Evolutionary conservation across 148 eudicot species (phyloP), one percentile per base, ranked within the genome.

Genomic region (Fagopyrum tataricum): DNA sequence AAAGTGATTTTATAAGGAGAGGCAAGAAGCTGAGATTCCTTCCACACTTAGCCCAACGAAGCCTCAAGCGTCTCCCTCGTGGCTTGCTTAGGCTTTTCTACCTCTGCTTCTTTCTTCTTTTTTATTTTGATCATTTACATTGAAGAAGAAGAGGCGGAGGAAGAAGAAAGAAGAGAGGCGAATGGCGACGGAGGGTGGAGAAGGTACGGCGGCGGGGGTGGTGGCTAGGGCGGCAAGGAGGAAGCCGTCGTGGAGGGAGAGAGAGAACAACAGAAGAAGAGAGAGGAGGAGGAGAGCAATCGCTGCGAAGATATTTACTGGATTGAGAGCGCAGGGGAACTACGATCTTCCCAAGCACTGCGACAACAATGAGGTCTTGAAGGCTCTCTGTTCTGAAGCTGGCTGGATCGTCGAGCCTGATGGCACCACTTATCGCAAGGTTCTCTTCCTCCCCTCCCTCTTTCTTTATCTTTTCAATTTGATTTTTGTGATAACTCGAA

Each of bases 391-490:
- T 72, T 55, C 82, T 61, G 95, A 93, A 76, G 98, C 97, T 79
- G 98, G 97, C 8, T 93, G 97, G 97, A 49, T 84, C 72, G 98
- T 93, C 74, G 95, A 89, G 73, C 87, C 96, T 44, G 98, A 93
- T 77, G 98, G 98, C 56, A 93, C 98, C 71, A 93, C 98, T 73
- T 93, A 91, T 72, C 94, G 97, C 72, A 91, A 89, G 98, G 98
- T 93, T 1, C 3, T 0, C 13, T 1, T 48, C 44, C 62, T 24
- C 10, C 4, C 26, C 14, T 15, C 21, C 23, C 4, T 55, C 11
- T 18, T 43, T 20, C 72, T 51, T 7, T 20, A 42, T n/a, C 15
- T 61, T 18, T 47, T 39, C 44, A 61, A 13, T 18, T 55, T 55
- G 6, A 55, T 20, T 24, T 59, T 14, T 23, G 66, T 59, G 39